phyloP scores from a whole-genome alignment of 2,329 filamentous ascomycete genomes.

The Coniochaeta hoffmannii region DNA sequence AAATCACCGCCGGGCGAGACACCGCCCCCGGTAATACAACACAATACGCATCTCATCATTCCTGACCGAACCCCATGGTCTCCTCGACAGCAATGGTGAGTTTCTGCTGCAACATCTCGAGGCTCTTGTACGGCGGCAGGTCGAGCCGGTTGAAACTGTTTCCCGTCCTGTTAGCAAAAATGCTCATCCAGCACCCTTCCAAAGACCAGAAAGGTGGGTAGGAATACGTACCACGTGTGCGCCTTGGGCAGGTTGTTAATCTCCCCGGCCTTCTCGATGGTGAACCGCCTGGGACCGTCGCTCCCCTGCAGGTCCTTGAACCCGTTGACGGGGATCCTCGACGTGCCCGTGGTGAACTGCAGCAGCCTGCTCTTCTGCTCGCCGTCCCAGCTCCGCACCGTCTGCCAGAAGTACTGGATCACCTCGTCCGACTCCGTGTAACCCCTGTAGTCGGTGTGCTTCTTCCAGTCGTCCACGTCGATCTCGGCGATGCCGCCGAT shows the following conservation, averaged over 20 bases:
- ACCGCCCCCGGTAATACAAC: too few species aligned
- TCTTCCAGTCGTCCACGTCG: slow-evolving; percentile 99
- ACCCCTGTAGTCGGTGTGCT: slow-evolving; percentile 97
- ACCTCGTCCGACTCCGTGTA: slow-evolving; percentile 98
- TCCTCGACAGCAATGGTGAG: slow-evolving; percentile 96
- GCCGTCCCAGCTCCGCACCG: slow-evolving; percentile 91
- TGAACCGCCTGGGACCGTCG: slow-evolving; percentile 90
- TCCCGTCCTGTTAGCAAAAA: slow-evolving; percentile 16
- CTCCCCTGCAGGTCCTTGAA: slow-evolving; percentile 99
- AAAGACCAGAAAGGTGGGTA: not conserved
- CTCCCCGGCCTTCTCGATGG: slow-evolving; percentile 96
- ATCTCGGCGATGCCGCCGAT: slow-evolving; percentile 99
- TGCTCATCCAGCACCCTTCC: not conserved
- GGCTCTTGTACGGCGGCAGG: slow-evolving; percentile 83
- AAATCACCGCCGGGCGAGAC: not conserved
- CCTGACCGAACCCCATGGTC: slow-evolving; percentile 97
- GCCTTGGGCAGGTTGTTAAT: slow-evolving; percentile 87
- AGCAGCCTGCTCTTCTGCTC: slow-evolving; percentile 95
- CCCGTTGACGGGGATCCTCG: slow-evolving; percentile 95
- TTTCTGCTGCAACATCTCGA: slow-evolving; percentile 81
- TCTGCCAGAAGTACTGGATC: slow-evolving; percentile 98
- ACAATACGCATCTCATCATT: too few species aligned
- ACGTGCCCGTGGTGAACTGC: slow-evolving; percentile 96
- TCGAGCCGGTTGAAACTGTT: slow-evolving; percentile 95
- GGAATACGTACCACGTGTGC: slow-evolving; percentile 77